phyloP scores from a whole-genome alignment of 345 rosid genomes.

The Cardamine occulta region DNA sequence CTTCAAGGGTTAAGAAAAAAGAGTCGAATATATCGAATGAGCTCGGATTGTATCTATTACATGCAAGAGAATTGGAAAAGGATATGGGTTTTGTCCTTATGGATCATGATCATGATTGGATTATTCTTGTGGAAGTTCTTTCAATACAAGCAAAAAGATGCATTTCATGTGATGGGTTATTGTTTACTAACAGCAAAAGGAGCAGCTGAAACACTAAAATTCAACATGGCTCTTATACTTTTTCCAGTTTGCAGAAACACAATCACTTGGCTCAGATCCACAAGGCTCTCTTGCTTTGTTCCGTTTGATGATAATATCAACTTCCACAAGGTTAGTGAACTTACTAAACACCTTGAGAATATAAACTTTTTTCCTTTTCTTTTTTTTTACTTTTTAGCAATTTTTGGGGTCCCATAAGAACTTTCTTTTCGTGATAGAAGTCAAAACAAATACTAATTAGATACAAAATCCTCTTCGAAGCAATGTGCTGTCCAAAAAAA shows the following conservation, averaged over 20 bases:
- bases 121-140: conserved; percentile 88
- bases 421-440: conserved; percentile 40
- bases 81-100: conserved; percentile 81
- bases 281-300: conserved; percentile 67
- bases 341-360: not conserved
- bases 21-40: conserved; percentile 58
- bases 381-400: conserved; percentile 46
- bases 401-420: conserved; percentile 47
- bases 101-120: conserved; percentile 85
- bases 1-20: conserved; percentile 79
- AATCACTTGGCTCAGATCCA: conserved; percentile 92
- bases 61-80: conserved; percentile 91
- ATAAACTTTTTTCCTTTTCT: not conserved
- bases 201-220: conserved; percentile 90
- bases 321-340: conserved; percentile 82
- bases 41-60: conserved; percentile 60
- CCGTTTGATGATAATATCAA: conserved; percentile 99
- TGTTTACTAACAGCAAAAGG: conserved; percentile 95
- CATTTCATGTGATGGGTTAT: conserved; percentile 84
- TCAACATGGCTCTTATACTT: conserved; percentile 97
- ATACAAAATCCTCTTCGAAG: conserved; percentile 38
- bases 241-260: conserved; percentile 96
- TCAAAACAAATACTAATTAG: conserved; percentile 35
- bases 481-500: conserved; percentile 35
- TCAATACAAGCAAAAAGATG: conserved; percentile 73